Conservation (phyloP, 1,284 basidiomycete genomes). For the Moesziomyces sp. region DNA sequence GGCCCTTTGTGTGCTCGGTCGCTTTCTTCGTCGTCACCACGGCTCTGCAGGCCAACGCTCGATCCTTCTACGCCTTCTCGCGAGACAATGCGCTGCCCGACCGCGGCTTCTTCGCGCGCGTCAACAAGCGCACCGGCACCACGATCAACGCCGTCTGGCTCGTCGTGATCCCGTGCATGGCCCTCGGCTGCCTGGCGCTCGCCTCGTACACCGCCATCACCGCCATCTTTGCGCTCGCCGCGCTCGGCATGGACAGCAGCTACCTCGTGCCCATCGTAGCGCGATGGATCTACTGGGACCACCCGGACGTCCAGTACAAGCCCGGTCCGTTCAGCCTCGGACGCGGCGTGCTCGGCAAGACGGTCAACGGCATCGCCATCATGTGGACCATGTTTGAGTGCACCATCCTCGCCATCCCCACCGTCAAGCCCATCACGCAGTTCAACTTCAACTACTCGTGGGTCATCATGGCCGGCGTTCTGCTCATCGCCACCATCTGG, state of each 20-base stretch:
- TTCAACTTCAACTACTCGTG: conserved; percentile 57
- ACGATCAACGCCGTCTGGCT: conserved; percentile 86
- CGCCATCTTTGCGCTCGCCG: conserved; percentile 70
- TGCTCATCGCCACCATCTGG: conserved; percentile 69
- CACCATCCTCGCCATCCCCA: conserved; percentile 58
- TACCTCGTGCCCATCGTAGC: conserved; percentile 68
- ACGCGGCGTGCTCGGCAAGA: conserved; percentile 75
- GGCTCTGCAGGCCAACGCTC: conserved; percentile 84
- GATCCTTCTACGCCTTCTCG: conserved; percentile 89
- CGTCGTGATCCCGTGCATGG: conserved; percentile 72
- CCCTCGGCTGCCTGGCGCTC: conserved; percentile 58
- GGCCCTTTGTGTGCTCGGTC: conserved; percentile 65
- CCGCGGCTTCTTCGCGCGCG: conserved; percentile 79
- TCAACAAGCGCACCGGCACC: conserved; percentile 74
- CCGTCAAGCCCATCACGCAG: conserved; percentile 44
- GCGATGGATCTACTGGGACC: conserved; percentile 78
- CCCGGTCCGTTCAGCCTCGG: conserved; percentile 92
- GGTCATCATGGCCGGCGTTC: conserved; percentile 69
- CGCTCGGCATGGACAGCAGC: conserved; percentile 83
- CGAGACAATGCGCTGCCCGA: conserved; percentile 87
- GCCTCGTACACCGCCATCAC: conserved; percentile 59
- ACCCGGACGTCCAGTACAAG: conserved; percentile 83
- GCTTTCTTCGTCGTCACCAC: conserved; percentile 70
- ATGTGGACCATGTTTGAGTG: conserved; percentile 69
- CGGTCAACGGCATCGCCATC: conserved; percentile 77